Conservation (phyloP, 495 filamentous ascomycete genomes). For the Friedmanniomyces simplex region DNA sequence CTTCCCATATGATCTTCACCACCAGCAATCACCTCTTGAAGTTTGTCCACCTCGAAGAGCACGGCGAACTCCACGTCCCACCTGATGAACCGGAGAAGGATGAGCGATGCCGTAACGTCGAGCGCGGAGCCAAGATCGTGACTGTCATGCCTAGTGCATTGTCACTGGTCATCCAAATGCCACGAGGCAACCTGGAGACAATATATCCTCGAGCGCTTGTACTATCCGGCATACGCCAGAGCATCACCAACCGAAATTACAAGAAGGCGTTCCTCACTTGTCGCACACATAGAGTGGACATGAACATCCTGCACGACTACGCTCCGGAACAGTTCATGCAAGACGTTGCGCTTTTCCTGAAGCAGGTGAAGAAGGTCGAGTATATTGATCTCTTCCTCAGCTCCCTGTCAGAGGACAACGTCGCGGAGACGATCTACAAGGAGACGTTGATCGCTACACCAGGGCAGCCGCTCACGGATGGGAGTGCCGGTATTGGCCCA, state of each 20-base stretch:
- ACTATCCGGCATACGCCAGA: slow-evolving; percentile 70
- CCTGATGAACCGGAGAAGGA: slow-evolving; percentile 82
- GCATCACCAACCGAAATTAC: slow-evolving; percentile 71
- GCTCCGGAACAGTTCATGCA: slow-evolving; percentile 70
- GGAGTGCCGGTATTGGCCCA: background rate
- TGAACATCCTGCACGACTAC: slow-evolving; percentile 97
- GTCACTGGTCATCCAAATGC: slow-evolving; percentile 79
- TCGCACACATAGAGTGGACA: slow-evolving; percentile 85
- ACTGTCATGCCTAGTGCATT: slow-evolving; percentile 83
- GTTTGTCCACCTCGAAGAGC: slow-evolving; percentile 69
- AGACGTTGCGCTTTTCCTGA: slow-evolving; percentile 64
- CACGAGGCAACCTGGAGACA: slow-evolving; percentile 88
- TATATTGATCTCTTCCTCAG: slow-evolving; percentile 79
- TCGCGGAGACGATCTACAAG: slow-evolving; percentile 85
- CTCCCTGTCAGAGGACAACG: slow-evolving; percentile 72
- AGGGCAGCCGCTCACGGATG: background rate
- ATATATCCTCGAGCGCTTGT: slow-evolving; percentile 90
- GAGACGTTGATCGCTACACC: slow-evolving; percentile 47
- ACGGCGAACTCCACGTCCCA: slow-evolving; percentile 66
- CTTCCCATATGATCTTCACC: slow-evolving; percentile 79
- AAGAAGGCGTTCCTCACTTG: slow-evolving; percentile 74
- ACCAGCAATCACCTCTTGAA: slow-evolving; percentile 86
- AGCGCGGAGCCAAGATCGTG: slow-evolving; percentile 76
- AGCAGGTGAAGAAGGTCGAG: slow-evolving; percentile 75
- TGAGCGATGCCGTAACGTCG: slow-evolving; percentile 84